phyloP scores from a whole-genome alignment of 1,284 basidiomycete genomes.

The Pulveroboletus sp. region DNA sequence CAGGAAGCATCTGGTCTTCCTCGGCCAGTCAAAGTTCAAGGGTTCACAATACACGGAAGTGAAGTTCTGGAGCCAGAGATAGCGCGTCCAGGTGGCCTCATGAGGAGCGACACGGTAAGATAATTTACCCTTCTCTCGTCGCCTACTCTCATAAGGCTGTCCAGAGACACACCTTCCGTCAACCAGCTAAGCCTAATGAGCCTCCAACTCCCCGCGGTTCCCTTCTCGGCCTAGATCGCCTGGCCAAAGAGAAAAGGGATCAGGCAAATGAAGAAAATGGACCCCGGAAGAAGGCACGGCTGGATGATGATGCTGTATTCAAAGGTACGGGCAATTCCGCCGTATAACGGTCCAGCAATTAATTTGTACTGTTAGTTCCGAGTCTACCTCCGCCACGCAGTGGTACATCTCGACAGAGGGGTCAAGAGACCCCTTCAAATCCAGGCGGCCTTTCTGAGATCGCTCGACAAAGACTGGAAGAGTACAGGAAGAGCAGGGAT shows the following conservation, averaged over 20 bases:
- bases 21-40: too few species aligned
- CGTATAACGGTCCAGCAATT: neutral
- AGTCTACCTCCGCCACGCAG: conserved; percentile 60
- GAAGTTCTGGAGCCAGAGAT: conserved; percentile 83
- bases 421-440: conserved; percentile 92
- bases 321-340: conserved; percentile 61
- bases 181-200: conserved; percentile 70
- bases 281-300: conserved; percentile 63
- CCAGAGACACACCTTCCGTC: conserved; percentile 72
- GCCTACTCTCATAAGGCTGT: conserved; percentile 10
- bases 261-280: conserved; percentile 50
- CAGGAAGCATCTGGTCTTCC: conserved; percentile 63
- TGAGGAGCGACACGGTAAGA: conserved; percentile 67
- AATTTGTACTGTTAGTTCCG: conserved; percentile 58
- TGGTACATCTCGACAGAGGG: conserved; percentile 67
- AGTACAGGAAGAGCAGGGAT: conserved; percentile 68
- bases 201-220: conserved; percentile 75
- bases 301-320: conserved; percentile 73
- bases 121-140: neutral
- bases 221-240: conserved; percentile 80
- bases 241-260: conserved; percentile 85
- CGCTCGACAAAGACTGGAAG: conserved; percentile 74
- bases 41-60: conserved; percentile 77
- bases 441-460: conserved; percentile 82
- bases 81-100: conserved; percentile 72